Conservation (phyloP, 257 asterid genomes). For the Fraxinus cuspidata region DNA sequence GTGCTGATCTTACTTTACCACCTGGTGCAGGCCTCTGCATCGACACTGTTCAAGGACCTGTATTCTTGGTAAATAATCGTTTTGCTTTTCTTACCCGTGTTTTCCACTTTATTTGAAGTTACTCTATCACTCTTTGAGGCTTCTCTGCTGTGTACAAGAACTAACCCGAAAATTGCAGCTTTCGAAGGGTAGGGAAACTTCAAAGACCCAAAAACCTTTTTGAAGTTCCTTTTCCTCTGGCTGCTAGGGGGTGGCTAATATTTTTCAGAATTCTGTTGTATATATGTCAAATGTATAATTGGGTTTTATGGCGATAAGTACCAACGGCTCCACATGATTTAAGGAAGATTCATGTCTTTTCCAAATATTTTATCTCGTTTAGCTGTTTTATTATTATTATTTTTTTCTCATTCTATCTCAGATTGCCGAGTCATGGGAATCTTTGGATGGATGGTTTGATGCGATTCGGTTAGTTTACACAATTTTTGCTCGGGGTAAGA, state of each 20-base stretch:
- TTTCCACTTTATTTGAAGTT: slow-evolving; percentile 1
- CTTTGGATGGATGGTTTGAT: slow-evolving; percentile 97
- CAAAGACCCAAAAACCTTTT: background rate
- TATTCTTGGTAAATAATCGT: slow-evolving; percentile 62
- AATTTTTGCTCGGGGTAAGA: slow-evolving; percentile 86
- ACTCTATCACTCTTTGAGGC: background rate
- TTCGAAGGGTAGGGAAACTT: background rate
- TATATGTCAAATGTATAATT: background rate
- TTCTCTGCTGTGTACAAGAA: background rate
- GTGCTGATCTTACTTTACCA: slow-evolving; percentile 93
- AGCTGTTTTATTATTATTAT: background rate
- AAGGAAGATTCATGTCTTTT: background rate
- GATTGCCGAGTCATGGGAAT: slow-evolving; percentile 99
- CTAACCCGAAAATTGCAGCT: background rate
- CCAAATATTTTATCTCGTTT: background rate
- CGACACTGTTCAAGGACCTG: slow-evolving; percentile 73
- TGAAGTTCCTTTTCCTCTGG: background rate
- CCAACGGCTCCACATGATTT: background rate
- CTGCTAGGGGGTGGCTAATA: background rate
- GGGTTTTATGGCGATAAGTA: no score
- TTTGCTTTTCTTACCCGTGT: slow-evolving; percentile 4
- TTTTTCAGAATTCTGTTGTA: background rate
- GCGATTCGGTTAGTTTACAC: slow-evolving; percentile 94
- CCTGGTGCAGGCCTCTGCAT: slow-evolving; percentile 96
- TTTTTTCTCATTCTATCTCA: slow-evolving; percentile 27